Conservation (phyloP, 768 basidiomycete species). For the Phanerodontia chrysosporium region DNA sequence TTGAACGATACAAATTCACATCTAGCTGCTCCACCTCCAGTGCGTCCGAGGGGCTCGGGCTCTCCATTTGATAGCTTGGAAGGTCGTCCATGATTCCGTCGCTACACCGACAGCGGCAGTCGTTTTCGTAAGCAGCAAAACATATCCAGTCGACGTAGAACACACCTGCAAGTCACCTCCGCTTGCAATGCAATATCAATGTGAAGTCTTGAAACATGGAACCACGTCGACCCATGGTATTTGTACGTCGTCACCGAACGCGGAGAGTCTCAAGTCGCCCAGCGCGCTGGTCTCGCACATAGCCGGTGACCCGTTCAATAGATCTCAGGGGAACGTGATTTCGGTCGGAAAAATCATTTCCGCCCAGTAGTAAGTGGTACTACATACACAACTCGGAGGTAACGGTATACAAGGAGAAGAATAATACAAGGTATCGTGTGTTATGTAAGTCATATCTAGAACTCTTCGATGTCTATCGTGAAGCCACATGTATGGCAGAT, state of each 20-base stretch:
- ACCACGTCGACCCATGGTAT: not conserved
- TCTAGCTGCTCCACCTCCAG: conserved; percentile 80
- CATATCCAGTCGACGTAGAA: not conserved
- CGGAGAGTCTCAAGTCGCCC: not conserved
- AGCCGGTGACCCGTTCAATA: not conserved
- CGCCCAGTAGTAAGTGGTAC: not conserved
- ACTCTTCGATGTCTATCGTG: conserved; percentile 82
- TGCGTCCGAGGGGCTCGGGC: conserved; percentile 64
- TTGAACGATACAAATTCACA: conserved; percentile 73
- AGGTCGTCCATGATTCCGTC: conserved; percentile 27
- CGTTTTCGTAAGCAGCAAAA: not conserved
- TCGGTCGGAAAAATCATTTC: not conserved
- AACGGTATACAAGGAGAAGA: not conserved
- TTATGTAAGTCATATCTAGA: conserved; percentile 33
- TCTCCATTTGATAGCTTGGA: conserved; percentile 48
- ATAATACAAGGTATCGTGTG: not conserved
- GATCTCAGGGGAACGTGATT: not conserved
- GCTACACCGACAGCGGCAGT: not conserved
- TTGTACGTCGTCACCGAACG: not conserved
- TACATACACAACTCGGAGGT: not conserved
- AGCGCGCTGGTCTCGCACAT: not conserved
- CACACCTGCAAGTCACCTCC: too few relatives aligned
- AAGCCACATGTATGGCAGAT: conserved; percentile 89
- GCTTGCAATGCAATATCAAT: not conserved
- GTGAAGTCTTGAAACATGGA: not conserved